Base-by-base conservation (phyloP, 164 flowering plant genomes). In the Magnolia sinica region DNA sequence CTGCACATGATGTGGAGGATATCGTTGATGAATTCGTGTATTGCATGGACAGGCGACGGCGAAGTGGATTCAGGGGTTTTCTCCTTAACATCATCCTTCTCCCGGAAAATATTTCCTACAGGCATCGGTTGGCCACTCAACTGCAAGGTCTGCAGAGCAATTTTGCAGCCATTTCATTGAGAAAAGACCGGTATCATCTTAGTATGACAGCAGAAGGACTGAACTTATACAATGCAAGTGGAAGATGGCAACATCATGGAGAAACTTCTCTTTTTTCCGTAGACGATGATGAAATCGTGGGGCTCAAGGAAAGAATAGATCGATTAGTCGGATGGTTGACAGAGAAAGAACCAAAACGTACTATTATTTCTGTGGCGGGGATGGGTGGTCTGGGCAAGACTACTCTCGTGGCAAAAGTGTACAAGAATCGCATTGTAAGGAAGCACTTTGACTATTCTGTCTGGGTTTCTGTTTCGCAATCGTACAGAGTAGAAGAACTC, bases 331-430 rank as follows among this genome's bases (percentile, higher is more conserved):
- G 71, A 11, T 81, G 81, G 92, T 70, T 88, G 50, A 55, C 59
- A 11, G 86, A 80, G 2, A 87, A 64, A 7, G 85, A 82, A 16
- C 76, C 79, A 2, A 74, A 81, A 4, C 76, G 79, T 7, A 79
- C 68, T 16, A 73, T 86, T n/a, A 58, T 86, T 37, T 85, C 90
- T 22, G 74, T 90, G 66, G 80, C 84, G n/a, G 93, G 93, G 4
- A 86, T 87, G 89, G 89, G 89, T 1, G 93, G 93, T 9, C 72
- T 81, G 0, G 92, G 91, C 3, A 90, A 90, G 80, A 90, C 91
- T 3, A 85, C 86, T 64, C 79, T 89, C 1, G 89, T 76, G 14
- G 72, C 77, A 1, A 79, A 82, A 8, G 76, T 78, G 27, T 89
- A 71, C 80, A 73, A 80, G 23, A 76, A 74, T 11, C 77, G 29